Base-by-base conservation (phyloP, 2,329 filamentous ascomycete species). In the Fusarium haematococcum region DNA sequence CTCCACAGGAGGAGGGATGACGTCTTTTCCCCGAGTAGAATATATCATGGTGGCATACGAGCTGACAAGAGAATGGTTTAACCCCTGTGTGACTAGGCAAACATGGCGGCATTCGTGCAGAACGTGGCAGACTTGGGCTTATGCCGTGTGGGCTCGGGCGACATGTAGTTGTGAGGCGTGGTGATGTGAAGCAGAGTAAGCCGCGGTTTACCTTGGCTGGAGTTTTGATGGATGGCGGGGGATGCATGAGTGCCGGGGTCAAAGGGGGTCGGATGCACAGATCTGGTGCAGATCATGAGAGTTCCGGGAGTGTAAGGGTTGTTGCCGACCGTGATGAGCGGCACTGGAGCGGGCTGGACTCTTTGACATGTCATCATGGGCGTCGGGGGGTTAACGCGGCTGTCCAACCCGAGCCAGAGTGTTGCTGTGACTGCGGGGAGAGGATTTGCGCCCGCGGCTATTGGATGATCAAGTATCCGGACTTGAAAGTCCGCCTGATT, bases 11-110 rank as follows among this genome's bases (percentile, higher is more conserved):
- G 71, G 76, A 75, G 57, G 72, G 71, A 77, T 79, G 76, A 72
- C 69, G 73, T 73, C 75, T 78, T 69, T 63, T 62, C 70, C 68
- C 75, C 69, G 67, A 75, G 77, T 77, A 76, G 77, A 79, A 77
- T 78, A 77, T 62, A 77, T 73, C 74, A 79, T 63, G 73, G 58
- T 71, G 64, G 64, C 71, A 67, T 62, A 65, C 35, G 68, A 71
- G 64, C 70, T 73, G 67, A 73, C 58, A 68, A 62, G 62, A 69
- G 54, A 67, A 65, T 58, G 65, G 66, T 32, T 57, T 57, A 65
- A 68, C 20, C 56, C 73, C 43, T 67, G 45, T 27, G 65, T 68
- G 67, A 61, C 57, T 43, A 23, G 37, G 56, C 62, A 67, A 60
- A 48, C 32, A 48, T 35, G 30, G 61, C 37, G 67, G 65, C 57